A percentile compares a stretch with the other conserved stretches of the same genome.
phyloP scores from a whole-genome alignment of 371 early-diverging fungal genomes.

The Astathelohania contejeani region DNA sequence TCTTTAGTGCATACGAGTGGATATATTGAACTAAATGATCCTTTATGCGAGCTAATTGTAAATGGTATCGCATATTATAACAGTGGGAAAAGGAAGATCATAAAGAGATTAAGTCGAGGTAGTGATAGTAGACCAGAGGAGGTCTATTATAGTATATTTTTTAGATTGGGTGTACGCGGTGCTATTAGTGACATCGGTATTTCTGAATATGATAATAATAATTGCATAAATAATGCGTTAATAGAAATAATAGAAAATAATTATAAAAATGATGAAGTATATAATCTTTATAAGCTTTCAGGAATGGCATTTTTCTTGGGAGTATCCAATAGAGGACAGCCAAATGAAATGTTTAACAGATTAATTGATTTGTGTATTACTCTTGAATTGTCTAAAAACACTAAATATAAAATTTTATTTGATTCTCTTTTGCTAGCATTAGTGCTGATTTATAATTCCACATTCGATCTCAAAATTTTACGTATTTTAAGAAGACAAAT shows the following conservation, averaged over 20 bases:
- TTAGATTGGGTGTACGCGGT: background rate
- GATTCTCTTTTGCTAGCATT: slow-evolving; percentile 16
- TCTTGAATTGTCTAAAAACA: no score
- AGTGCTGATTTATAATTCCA: slow-evolving; percentile 10
- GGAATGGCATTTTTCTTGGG: no score
- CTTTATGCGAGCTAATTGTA: slow-evolving; percentile 18
- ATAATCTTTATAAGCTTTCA: no score
- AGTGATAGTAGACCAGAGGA: slow-evolving; percentile 26
- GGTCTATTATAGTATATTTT: slow-evolving; percentile 25
- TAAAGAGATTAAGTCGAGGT: slow-evolving; percentile 8
- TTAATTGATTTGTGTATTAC: no score
- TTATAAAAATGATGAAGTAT: no score
- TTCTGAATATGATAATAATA: no score
- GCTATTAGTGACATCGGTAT: no score
- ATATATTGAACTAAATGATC: slow-evolving; percentile 15
- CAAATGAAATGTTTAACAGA: no score
- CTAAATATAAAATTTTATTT: no score
- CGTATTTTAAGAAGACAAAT: slow-evolving; percentile 28
- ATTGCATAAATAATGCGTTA: no score
- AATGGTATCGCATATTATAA: slow-evolving; percentile 21
- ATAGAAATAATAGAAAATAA: no score
- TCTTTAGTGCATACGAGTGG: slow-evolving; percentile 2
- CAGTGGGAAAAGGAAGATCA: slow-evolving; percentile 1
- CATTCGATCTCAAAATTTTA: slow-evolving; percentile 20
- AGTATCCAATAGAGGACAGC: no score